phyloP scores from a whole-genome alignment of 257 asterid genomes.

The Parsonsia alboflavescens region DNA sequence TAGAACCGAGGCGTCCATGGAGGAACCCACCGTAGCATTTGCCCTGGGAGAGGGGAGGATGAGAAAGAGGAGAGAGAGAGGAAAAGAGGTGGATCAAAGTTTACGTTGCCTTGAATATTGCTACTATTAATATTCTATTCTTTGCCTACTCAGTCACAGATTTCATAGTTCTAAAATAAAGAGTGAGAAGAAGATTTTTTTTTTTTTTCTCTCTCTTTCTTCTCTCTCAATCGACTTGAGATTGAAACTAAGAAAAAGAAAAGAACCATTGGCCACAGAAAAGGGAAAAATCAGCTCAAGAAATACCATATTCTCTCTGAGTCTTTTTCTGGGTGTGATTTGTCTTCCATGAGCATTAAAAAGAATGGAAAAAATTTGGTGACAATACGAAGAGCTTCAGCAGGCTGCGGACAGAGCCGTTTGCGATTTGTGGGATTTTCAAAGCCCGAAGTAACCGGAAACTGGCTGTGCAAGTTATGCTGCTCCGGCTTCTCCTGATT shows the following conservation, averaged over 20 bases:
- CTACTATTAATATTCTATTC: conserved; percentile 12
- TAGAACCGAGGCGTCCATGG: conserved; percentile 13
- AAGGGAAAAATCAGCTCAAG: background rate
- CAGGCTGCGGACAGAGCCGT: conserved; percentile 25
- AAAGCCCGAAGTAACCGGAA: conserved; percentile 10
- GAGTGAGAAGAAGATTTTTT: background rate
- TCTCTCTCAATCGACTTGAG: background rate
- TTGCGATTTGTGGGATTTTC: conserved; percentile 56
- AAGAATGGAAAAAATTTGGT: conserved; percentile 12
- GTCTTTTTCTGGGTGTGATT: background rate
- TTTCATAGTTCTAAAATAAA: background rate
- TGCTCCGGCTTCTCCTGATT: too few relatives aligned
- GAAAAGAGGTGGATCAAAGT: conserved; percentile 17
- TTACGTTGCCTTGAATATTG: conserved; percentile 12
- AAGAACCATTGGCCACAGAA: too few relatives aligned
- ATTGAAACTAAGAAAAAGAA: background rate
- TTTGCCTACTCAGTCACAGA: conserved; percentile 16
- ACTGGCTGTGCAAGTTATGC: conserved; percentile 5
- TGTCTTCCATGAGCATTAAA: conserved; percentile 10
- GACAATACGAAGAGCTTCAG: conserved; percentile 14
- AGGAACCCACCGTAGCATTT: conserved; percentile 1
- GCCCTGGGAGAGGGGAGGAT: background rate
- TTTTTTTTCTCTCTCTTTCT: background rate
- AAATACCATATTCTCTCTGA: conserved; percentile 6
- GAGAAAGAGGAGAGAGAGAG: background rate